Conservation (phyloP, 305 asterid species). For the Plantago rigida region DNA sequence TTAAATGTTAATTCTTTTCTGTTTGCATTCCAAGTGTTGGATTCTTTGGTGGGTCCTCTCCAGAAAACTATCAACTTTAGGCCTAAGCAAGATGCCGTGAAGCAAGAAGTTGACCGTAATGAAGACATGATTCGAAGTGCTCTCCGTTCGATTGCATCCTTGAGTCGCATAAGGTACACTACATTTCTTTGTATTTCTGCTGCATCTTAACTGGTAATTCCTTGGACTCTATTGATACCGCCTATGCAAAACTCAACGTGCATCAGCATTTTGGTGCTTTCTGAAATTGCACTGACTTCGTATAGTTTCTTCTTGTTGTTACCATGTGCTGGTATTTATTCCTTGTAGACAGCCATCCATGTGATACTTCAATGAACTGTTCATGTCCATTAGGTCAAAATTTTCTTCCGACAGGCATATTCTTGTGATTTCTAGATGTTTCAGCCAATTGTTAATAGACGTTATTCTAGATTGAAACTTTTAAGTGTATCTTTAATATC, state of each 20-base stretch:
- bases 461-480: too few relatives aligned
- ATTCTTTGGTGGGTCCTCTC: slow-evolving; percentile 91
- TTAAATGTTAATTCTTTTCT: background rate
- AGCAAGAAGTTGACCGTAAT: slow-evolving; percentile 96
- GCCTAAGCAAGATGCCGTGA: slow-evolving; percentile 91
- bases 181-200: background rate
- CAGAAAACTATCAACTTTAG: slow-evolving; percentile 74
- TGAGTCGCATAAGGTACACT: slow-evolving; percentile 74
- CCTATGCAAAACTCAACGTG: background rate
- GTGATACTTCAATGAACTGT: too few relatives aligned
- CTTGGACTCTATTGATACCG: too few relatives aligned
- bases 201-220: too few relatives aligned
- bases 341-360: too few relatives aligned
- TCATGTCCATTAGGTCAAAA: too few relatives aligned
- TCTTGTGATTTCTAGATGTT: background rate
- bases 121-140: slow-evolving; percentile 98
- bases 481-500: too few relatives aligned
- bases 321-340: slow-evolving; percentile 1
- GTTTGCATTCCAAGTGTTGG: slow-evolving; percentile 53
- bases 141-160: slow-evolving; percentile 82
- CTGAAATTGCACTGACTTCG: background rate
- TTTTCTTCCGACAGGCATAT: background rate
- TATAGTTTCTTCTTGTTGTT: background rate
- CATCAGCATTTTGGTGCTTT: background rate
- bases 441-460: background rate